These are phyloP conservation scores for Rhazya stricta DNA, from an alignment of 257 asterid genomes.

Conservation along the genomic window DNA sequence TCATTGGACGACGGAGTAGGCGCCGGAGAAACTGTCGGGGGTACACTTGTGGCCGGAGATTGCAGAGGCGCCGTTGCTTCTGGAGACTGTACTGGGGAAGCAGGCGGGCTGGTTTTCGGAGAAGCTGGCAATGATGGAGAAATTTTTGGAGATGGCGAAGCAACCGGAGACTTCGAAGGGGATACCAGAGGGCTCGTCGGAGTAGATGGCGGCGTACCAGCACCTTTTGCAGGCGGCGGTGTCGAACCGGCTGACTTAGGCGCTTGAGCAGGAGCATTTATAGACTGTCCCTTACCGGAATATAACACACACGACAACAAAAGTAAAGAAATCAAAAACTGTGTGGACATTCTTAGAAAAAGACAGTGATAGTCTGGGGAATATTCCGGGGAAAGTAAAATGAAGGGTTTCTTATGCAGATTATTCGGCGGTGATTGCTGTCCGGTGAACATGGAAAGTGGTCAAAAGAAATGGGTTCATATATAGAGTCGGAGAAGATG, in stretches of 20 bases:
- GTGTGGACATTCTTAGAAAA: slow-evolving; percentile 23
- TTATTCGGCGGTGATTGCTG: slow-evolving; percentile 9
- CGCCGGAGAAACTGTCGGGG: slow-evolving; percentile 26
- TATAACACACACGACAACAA: slow-evolving; percentile 28
- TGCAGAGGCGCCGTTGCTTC: slow-evolving; percentile 23
- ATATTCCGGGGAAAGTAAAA: slow-evolving; percentile 24
- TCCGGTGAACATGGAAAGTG: slow-evolving; percentile 19
- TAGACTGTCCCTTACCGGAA: slow-evolving; percentile 41
- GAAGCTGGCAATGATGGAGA: slow-evolving; percentile 36
- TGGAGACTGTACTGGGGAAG: slow-evolving; percentile 45
- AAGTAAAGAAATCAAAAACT: slow-evolving; percentile 26
- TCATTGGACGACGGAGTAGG: slow-evolving; percentile 29
- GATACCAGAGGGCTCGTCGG: slow-evolving; percentile 36
- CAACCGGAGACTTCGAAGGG: slow-evolving; percentile 47
- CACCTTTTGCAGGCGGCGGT: slow-evolving; percentile 23
- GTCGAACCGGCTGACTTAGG: slow-evolving; percentile 28
- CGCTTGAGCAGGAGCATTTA: slow-evolving; percentile 53
- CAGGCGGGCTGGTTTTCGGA: slow-evolving; percentile 41
- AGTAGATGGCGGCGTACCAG: slow-evolving; percentile 29
- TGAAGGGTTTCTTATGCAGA: neutral
- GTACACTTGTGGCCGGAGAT: slow-evolving; percentile 26
- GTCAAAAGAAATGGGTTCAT: neutral
- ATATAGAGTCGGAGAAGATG: slow-evolving; percentile 18
- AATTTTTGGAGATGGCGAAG: slow-evolving; percentile 29
- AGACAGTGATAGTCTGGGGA: neutral